phyloP scores from a whole-genome alignment of 2,329 filamentous ascomycete species.

The Colletotrichum sp. region DNA sequence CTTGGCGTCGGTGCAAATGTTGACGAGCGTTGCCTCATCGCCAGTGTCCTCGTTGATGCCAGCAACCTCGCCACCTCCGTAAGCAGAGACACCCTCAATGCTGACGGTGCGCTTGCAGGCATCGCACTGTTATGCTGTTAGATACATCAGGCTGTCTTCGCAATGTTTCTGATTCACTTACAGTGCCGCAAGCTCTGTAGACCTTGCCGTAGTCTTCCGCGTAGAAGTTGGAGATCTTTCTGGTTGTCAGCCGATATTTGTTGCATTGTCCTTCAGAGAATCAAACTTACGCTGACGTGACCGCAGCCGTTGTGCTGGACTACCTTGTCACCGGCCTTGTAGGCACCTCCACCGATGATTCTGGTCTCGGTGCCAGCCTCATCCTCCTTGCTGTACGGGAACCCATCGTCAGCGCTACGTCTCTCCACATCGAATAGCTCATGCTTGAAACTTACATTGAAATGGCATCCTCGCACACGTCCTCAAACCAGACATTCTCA shows the following conservation, averaged over 20 bases:
- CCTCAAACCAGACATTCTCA: slow-evolving; percentile 30
- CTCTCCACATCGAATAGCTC: background rate
- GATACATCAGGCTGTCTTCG: background rate
- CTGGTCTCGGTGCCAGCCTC: slow-evolving; percentile 14
- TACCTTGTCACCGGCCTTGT: slow-evolving; percentile 48
- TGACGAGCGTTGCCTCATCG: slow-evolving; percentile 31
- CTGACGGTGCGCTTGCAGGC: slow-evolving; percentile 48
- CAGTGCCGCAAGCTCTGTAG: slow-evolving; percentile 25
- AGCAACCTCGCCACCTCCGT: slow-evolving; percentile 41
- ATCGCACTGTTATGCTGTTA: background rate
- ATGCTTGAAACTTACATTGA: slow-evolving; percentile 18
- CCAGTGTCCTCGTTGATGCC: slow-evolving; percentile 48
- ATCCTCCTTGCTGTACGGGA: slow-evolving; percentile 11
- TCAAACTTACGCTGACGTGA: slow-evolving; percentile 36
- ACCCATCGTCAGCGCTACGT: background rate
- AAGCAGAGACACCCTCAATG: slow-evolving; percentile 43
- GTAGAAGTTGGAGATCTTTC: slow-evolving; percentile 42
- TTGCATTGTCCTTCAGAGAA: background rate
- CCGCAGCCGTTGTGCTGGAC: slow-evolving; percentile 54
- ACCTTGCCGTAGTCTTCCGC: slow-evolving; percentile 54
- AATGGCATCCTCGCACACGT: slow-evolving; percentile 31
- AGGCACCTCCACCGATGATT: slow-evolving; percentile 46
- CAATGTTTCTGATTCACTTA: background rate
- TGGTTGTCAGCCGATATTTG: background rate
- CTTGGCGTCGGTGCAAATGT: slow-evolving; percentile 31